Evolutionary conservation across 2,329 filamentous ascomycete species (phyloP).

Genomic region (Aureobasidium musti): DNA sequence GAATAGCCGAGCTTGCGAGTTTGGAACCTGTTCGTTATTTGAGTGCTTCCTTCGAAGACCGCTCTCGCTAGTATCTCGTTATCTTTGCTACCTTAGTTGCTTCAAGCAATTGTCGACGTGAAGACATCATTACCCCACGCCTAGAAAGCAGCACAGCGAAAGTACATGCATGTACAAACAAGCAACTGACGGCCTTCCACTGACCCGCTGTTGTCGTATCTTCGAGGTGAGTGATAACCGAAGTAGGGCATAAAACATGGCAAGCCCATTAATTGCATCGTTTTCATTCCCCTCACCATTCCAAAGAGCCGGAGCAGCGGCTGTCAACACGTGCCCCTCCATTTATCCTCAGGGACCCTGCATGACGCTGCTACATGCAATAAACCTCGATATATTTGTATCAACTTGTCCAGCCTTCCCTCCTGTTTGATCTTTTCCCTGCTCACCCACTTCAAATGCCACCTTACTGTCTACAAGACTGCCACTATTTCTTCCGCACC

Average conservation of each 20-base stretch:
- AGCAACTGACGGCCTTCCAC: slow-evolving; percentile 32
- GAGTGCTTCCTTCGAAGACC: neutral
- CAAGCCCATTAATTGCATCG: neutral
- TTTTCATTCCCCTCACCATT: slow-evolving; percentile 23
- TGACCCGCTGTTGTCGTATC: slow-evolving; percentile 32
- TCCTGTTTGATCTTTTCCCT: neutral
- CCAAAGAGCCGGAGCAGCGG: slow-evolving; percentile 14
- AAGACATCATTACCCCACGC: slow-evolving; percentile 5
- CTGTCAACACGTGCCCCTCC: slow-evolving; percentile 26
- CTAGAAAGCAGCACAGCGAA: neutral
- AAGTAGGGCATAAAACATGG: neutral
- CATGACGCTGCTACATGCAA: slow-evolving; percentile 25
- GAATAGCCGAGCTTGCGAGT: neutral
- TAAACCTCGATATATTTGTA: slow-evolving; percentile 10
- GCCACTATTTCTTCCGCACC: slow-evolving; percentile 91
- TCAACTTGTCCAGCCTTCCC: slow-evolving; percentile 1
- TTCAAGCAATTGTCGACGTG: neutral
- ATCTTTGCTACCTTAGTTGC: neutral
- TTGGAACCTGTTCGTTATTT: neutral
- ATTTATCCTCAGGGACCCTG: slow-evolving; percentile 23
- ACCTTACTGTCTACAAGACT: slow-evolving; percentile 79
- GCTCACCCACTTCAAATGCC: slow-evolving; percentile 59
- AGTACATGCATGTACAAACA: neutral
- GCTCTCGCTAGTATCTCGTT: neutral
- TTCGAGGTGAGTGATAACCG: slow-evolving; percentile 30